Base-by-base conservation (phyloP, 495 filamentous ascomycete genomes). In the Durotheca rogersii region DNA sequence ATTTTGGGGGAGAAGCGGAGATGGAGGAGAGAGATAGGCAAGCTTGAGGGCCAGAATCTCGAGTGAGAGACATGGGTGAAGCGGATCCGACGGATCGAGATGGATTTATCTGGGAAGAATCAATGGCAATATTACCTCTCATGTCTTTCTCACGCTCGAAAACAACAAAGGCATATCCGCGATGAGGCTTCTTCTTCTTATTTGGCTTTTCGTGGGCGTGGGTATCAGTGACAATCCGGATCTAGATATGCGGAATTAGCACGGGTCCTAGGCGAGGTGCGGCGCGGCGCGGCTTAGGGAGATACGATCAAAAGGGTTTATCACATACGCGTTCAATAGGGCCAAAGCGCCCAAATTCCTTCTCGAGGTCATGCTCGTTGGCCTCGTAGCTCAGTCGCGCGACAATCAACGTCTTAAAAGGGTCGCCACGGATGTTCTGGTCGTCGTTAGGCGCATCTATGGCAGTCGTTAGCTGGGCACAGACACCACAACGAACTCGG, bases 61-160 rank as follows among this genome's bases (percentile, higher is more conserved):
- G 37, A 29, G 68, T 61, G 66, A 64, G 58, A 57, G 48, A 62
- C 53, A 60, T 51, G 52, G 60, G 44, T 58, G 50, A 62, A 47
- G 55, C 34, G 51, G 50, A 58, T 66, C 70, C 72, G 67, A 66
- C 53, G 53, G 66, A 47, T 58, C 51, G 53, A 39, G 53, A 36
- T 29, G 51, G 57, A 39, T 60, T 60, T 58, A 72, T 67, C 47
- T 65, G 36, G 61, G 54, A 60, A 58, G 64, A 59, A 69, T 63
- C 53, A 65, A 64, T 67, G 64, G 65, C 50, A 53, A 62, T 58
- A 71, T 78, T 95, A 96, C 93, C 92, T 86, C 95, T 96, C 94
- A 98, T 96, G 65, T 98, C 93, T 72, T 92, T 91, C 69, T 97
- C 93, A 62, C 89, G 84, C 71, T 97, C 92, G 67, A 90, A 98